Evolutionary conservation across 78 protist species (phyloP), one percentile per base, ranked within the genome.

Genomic region (Guillardia theta): DNA sequence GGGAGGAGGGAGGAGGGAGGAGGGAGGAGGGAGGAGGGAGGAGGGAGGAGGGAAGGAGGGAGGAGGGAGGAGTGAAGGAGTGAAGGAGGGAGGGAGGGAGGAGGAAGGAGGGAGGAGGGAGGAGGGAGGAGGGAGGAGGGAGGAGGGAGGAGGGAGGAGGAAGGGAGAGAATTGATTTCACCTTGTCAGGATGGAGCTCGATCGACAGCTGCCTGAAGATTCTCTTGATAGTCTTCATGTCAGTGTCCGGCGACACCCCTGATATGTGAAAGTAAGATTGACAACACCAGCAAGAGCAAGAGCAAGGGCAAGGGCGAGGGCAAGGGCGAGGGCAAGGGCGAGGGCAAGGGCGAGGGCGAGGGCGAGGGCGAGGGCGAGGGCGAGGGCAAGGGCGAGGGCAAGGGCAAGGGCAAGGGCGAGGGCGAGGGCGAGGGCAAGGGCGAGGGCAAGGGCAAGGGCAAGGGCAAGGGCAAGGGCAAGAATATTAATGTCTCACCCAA

Each of bases 171-270:
- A 15, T 10, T 50, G 58, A 10, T 19, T 24, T 24, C 2, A 80
- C 48, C 41, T 70, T 70, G 83, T 70, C 83, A 24, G 83, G 83
- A 24, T 70, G 83, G 45, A 70, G 83, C 83, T 70, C 36, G 83
- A 70, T 70, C 10, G 83, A 70, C 83, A 70, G 9, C 41, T 70
- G 27, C 36, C 83, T 36, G 83, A 70, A 70, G 10, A 70, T 43
- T 33, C 41, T 24, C 41, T 70, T 70, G 83, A 70, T 70, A 12
- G 83, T 33, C 41, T 64, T 5, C 78, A 4, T 12, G 62, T 53
- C 62, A 53, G 12, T 18, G 12, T 53, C 62, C 18, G 62, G 62
- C 33, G 12, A 12, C 62, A 53, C 62, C 12, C 62, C 62, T 53
- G 62, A 21, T 12, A 21, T 12, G 18, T 21, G 18, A 53, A 53